Percentiles rank a stretch among this genome's conserved stretches.
Evolutionary conservation across 768 basidiomycete species (phyloP).

Genomic region (Lactarius hatsudake): DNA sequence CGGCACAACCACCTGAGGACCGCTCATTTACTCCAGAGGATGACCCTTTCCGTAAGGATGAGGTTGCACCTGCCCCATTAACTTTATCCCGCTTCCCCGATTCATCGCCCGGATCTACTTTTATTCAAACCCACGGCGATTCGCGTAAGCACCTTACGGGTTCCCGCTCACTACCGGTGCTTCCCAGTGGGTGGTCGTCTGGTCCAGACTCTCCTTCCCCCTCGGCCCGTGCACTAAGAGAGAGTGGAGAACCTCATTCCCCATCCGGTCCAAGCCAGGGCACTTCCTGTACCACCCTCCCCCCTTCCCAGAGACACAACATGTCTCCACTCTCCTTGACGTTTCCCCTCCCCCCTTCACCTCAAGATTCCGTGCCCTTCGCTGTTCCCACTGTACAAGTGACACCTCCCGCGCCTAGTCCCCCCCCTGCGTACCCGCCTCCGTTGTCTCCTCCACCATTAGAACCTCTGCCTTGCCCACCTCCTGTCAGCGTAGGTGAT

Average conservation of each 20-base stretch:
- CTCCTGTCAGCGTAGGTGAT: not conserved
- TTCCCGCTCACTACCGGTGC: constrained; percentile 14
- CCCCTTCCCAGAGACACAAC: not conserved
- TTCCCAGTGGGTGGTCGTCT: constrained; percentile 14
- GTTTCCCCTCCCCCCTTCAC: constrained; percentile 24
- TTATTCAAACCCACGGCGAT: not conserved
- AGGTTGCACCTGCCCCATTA: not conserved
- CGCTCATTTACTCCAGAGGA: constrained; percentile 25
- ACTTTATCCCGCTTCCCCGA: not conserved
- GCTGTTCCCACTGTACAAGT: constrained; percentile 20
- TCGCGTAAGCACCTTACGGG: not conserved
- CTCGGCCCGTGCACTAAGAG: not conserved
- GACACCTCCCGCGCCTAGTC: constrained; percentile 8
- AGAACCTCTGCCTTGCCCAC: constrained; percentile 12
- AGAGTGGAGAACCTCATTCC: not conserved
- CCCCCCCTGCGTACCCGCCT: constrained; percentile 21
- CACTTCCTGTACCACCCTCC: not conserved
- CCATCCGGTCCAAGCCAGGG: not conserved
- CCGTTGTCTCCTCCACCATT: constrained; percentile 16
- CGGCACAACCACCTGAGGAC: not conserved
- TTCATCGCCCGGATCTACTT: constrained; percentile 8
- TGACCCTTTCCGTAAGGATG: constrained; percentile 28
- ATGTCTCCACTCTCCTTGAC: constrained; percentile 23
- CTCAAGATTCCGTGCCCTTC: not conserved
- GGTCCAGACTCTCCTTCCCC: constrained; percentile 14